Percentiles rank a stretch among this genome's conserved stretches.
Evolutionary conservation across 768 basidiomycete species (phyloP).

Genomic region (Boletellus sp.): DNA sequence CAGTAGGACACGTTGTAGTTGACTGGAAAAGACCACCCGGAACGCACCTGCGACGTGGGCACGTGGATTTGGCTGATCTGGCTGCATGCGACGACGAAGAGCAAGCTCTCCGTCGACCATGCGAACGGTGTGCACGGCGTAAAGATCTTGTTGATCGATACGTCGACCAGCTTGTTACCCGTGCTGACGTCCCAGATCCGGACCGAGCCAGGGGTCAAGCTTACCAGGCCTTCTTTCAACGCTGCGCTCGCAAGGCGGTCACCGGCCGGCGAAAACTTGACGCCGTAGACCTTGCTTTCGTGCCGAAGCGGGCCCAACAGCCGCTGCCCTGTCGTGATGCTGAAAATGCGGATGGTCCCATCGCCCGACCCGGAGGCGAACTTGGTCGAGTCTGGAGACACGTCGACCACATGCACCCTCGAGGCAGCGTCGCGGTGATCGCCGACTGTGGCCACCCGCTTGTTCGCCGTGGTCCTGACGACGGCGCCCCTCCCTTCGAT

Average conservation of each 20-base stretch:
- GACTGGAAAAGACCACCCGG: background rate
- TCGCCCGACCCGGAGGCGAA: constrained; percentile 10
- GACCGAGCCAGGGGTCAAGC: background rate
- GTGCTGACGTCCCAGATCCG: constrained; percentile 5
- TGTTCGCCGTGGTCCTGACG: constrained; percentile 3
- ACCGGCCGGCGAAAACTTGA: constrained; percentile 7
- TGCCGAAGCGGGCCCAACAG: constrained; percentile 5
- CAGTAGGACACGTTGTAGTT: background rate
- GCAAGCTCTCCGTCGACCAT: background rate
- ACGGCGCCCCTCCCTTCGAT: background rate
- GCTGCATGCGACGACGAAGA: constrained; percentile 3
- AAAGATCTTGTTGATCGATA: constrained; percentile 2
- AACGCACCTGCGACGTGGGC: background rate
- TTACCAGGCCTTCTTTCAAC: background rate
- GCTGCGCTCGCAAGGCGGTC: background rate
- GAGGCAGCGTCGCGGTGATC: constrained; percentile 1
- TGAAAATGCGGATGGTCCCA: constrained; percentile 3
- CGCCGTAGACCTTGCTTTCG: background rate
- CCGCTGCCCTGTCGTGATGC: constrained; percentile 1
- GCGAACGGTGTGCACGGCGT: constrained; percentile 2
- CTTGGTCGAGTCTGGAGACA: constrained; percentile 10
- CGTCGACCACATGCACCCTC: constrained; percentile 4
- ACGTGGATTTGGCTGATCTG: constrained; percentile 1
- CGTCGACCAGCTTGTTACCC: constrained; percentile 3
- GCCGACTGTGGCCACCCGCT: background rate